Percentiles rank a stretch among this genome's conserved stretches.
These are phyloP conservation scores for Heterobasidion occidentale DNA, from an alignment of 1,284 basidiomycete genomes.

Conservation along the genomic window DNA sequence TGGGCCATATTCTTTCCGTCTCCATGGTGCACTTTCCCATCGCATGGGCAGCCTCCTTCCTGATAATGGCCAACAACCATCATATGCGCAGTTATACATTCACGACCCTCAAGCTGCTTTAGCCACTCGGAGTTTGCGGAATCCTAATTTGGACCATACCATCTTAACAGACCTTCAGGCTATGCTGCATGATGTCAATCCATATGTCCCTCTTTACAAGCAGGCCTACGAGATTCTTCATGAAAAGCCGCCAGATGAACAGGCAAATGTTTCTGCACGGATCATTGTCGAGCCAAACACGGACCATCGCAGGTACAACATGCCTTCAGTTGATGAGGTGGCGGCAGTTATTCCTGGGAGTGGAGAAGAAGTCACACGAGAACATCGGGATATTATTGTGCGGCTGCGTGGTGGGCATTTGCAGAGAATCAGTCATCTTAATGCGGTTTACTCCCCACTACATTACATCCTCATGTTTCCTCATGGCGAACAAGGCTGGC, in stretches of 20 bases:
- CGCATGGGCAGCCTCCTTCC: constrained; percentile 13
- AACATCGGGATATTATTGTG: constrained; percentile 12
- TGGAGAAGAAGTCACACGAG: neutral
- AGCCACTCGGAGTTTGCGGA: constrained; percentile 4
- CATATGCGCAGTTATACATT: constrained; percentile 20
- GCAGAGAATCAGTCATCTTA: constrained; percentile 22
- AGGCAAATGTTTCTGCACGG: neutral
- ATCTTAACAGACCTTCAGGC: constrained; percentile 13
- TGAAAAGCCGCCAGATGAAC: neutral
- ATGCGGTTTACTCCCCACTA: constrained; percentile 26
- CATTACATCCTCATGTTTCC: constrained; percentile 35
- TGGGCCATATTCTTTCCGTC: constrained; percentile 16
- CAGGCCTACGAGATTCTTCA: constrained; percentile 13
- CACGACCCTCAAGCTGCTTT: constrained; percentile 14
- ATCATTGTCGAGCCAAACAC: constrained; percentile 5
- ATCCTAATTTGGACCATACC: constrained; percentile 7
- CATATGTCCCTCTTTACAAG: constrained; percentile 11
- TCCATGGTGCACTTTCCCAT: constrained; percentile 17
- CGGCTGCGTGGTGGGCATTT: constrained; percentile 14
- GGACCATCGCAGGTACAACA: constrained; percentile 18
- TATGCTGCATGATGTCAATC: constrained; percentile 9
- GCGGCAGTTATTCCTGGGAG: constrained; percentile 19
- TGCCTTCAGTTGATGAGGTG: constrained; percentile 20
- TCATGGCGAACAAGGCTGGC: constrained; percentile 32
- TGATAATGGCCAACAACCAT: neutral